Conservation (phyloP, 176 grass and related monocot genomes). For the Phyllostachys edulis region DNA sequence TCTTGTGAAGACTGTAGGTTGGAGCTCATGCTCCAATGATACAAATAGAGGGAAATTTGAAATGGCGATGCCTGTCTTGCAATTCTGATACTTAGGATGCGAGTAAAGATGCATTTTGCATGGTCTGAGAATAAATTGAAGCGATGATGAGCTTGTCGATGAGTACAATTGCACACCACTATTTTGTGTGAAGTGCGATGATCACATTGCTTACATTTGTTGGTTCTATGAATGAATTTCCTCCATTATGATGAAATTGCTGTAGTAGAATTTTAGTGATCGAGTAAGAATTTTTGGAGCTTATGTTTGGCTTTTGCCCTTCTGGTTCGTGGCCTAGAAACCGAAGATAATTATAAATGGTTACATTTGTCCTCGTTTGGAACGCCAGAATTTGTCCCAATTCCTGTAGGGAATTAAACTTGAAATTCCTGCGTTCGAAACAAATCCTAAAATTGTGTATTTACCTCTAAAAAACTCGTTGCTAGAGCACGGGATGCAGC, state of each 20-base stretch:
- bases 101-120: neutral
- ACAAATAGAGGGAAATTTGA: neutral
- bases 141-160: neutral
- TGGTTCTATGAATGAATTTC: neutral
- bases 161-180: neutral
- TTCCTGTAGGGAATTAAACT: no score
- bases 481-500: neutral
- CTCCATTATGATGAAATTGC: neutral
- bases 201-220: neutral
- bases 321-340: neutral
- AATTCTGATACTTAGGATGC: neutral
- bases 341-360: neutral
- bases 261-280: neutral
- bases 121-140: conserved; percentile 26
- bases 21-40: neutral
- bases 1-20: conserved; percentile 4
- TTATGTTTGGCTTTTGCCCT: neutral
- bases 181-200: neutral
- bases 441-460: neutral
- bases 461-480: neutral
- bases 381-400: no score
- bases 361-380: neutral
- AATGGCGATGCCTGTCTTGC: conserved; percentile 12
- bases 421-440: no score
- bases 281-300: neutral